Evolutionary conservation across 768 basidiomycete genomes (phyloP), one percentile per base, ranked within the genome.

Genomic region (Termitomyces sp.): DNA sequence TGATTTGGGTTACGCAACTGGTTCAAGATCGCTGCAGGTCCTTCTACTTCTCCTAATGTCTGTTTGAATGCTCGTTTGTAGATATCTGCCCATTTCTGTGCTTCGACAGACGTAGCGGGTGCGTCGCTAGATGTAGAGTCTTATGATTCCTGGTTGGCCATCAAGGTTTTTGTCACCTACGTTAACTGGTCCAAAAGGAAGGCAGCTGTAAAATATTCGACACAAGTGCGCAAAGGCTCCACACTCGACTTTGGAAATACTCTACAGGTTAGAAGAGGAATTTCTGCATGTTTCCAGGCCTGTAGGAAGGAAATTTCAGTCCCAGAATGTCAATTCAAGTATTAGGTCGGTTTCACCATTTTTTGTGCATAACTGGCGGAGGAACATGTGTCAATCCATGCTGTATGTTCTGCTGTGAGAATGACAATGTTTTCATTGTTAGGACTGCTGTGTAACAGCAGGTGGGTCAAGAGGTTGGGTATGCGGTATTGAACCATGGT

Each of bases 121-220:
- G 56, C 30, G 41, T 61, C 60, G 14, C 60, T 61, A 4, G 52
- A 28, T 52, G 24, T 26, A 14, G 7, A 38, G 38, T 18, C 38
- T n/a, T n/a, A 18, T 1, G 14, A 38, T 6, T 18, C 4, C 22
- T 1, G 6, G 38, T 38, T 38, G 38, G 6, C 2, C 18, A 0
- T 3, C 16, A 38, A 36, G 16, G 1, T 38, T 10, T 6, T 7
- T 38, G 11, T 18, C 13, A 32, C 60, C 46, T 48, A 57, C 56
- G 60, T 61, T 40, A 61, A 18, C 14, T 61, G 56, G 20, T 61
- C 60, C 24, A 61, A 20, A 43, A 57, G 54, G 16, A 61, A 33
- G 28, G 54, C 54, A 38, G 50, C 36, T 48, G 54, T 57, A 30
- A 61, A 40, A 11, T 54, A 54, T 26, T 61, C 60, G 11, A 61